A percentile compares a stretch with the other conserved stretches of the same genome.
phyloP scores from a whole-genome alignment of 805 yeast species.

The Wickerhamomyces kurtzmanii region DNA sequence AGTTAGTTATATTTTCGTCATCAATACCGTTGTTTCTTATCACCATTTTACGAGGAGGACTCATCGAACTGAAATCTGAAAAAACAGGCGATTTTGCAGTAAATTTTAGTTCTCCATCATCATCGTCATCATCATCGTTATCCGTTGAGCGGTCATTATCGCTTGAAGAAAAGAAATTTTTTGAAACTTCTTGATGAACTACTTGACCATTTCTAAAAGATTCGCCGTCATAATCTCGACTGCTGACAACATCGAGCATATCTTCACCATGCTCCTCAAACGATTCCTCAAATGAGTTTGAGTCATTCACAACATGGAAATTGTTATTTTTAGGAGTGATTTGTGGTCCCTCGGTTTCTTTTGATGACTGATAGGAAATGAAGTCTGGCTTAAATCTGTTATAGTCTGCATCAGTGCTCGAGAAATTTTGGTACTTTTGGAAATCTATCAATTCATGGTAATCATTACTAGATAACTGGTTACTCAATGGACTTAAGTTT shows the following conservation, averaged over 20 bases:
- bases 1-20: constrained; percentile 3
- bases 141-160: constrained; percentile 1
- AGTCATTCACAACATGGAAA: constrained; percentile 19
- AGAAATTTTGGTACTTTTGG: too few relatives aligned
- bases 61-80: constrained; percentile 16
- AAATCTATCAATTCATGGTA: too few relatives aligned
- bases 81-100: constrained; percentile 23
- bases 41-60: constrained; percentile 13
- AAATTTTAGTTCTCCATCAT: constrained; percentile 20
- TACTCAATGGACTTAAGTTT: too few relatives aligned
- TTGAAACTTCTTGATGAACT: constrained; percentile 6
- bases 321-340: too few relatives aligned
- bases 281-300: constrained; percentile 1
- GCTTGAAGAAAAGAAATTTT: neutral
- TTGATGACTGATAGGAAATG: too few relatives aligned
- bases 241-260: constrained; percentile 5
- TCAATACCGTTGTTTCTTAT: constrained; percentile 9
- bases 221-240: too few relatives aligned
- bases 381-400: too few relatives aligned
- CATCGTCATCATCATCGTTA: constrained; percentile 8
- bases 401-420: too few relatives aligned
- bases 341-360: too few relatives aligned
- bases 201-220: too few relatives aligned
- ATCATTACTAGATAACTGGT: too few relatives aligned
- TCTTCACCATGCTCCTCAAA: constrained; percentile 6